A percentile compares a stretch with the other conserved stretches of the same genome.
Conservation (phyloP, 169 alveolate species). For the Blepharisma undulans region DNA sequence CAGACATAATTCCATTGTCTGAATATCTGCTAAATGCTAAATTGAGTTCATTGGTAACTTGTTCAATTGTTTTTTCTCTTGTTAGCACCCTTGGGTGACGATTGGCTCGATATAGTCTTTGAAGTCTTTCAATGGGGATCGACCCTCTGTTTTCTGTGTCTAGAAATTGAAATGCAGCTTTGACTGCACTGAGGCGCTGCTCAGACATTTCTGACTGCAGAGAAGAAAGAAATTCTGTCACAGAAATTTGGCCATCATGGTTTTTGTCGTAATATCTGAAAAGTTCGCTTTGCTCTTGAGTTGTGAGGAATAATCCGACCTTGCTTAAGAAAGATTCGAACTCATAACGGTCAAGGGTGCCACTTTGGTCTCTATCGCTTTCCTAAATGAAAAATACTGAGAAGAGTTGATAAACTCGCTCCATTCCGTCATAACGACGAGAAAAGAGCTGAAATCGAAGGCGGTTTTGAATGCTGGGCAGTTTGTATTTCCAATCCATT, state of each 20-base stretch:
- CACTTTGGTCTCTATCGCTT: constrained; percentile 30
- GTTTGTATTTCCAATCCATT: constrained; percentile 66
- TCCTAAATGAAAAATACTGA: constrained; percentile 22
- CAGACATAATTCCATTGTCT: constrained; percentile 49
- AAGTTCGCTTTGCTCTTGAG: constrained; percentile 53
- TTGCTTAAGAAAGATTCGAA: constrained; percentile 60
- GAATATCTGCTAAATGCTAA: constrained; percentile 39
- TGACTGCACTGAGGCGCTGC: constrained; percentile 52
- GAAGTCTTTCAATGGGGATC: constrained; percentile 22
- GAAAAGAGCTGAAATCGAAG: constrained; percentile 60
- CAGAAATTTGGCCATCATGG: constrained; percentile 49
- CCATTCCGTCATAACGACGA: constrained; percentile 48
- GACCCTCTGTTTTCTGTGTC: constrained; percentile 43
- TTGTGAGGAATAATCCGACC: constrained; percentile 57
- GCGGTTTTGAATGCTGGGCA: constrained; percentile 50
- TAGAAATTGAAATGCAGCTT: constrained; percentile 52
- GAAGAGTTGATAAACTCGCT: constrained; percentile 16
- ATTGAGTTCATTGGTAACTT: constrained; percentile 46
- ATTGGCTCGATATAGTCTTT: constrained; percentile 17
- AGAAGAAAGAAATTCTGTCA: constrained; percentile 48
- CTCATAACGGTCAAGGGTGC: constrained; percentile 54
- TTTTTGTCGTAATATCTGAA: constrained; percentile 54
- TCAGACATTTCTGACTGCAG: constrained; percentile 47
- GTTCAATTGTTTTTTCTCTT: constrained; percentile 61
- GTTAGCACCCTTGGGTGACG: constrained; percentile 64